A percentile compares a stretch with the other conserved stretches of the same genome.
phyloP scores from a whole-genome alignment of 2,329 filamentous ascomycete species.

The Aspergillus fumigatus region DNA sequence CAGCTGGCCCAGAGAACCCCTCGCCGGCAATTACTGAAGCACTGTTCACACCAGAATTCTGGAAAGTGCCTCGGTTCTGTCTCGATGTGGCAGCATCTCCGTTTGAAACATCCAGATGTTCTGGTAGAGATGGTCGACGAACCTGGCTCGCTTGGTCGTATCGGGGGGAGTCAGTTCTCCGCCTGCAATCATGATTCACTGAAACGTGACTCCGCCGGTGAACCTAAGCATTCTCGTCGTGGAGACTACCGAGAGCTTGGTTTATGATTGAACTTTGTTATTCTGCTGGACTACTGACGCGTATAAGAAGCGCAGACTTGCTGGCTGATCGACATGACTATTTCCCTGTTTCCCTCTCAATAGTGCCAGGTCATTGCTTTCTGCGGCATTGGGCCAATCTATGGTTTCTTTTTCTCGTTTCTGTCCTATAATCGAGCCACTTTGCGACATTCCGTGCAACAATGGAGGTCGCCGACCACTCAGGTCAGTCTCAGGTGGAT shows the following conservation, averaged over 20 bases:
- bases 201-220: neutral
- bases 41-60: conserved; percentile 2
- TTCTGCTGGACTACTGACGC: neutral
- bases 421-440: neutral
- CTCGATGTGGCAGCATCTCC: conserved; percentile 10
- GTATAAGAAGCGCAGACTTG: conserved; percentile 9
- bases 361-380: neutral
- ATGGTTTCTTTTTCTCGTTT: neutral
- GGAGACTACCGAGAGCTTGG: neutral
- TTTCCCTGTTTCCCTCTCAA: neutral
- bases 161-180: neutral
- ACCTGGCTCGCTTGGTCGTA: conserved; percentile 5
- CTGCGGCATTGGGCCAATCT: neutral
- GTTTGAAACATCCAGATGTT: conserved; percentile 9
- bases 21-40: conserved; percentile 6
- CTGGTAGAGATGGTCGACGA: neutral
- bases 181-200: neutral
- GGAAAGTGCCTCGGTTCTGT: conserved; percentile 26
- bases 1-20: conserved; percentile 6
- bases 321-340: conserved; percentile 4
- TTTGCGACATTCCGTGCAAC: conserved; percentile 3
- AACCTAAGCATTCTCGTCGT: conserved; percentile 7
- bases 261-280: neutral
- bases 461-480: conserved; percentile 16
- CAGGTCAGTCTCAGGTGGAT: conserved; percentile 17